Conservation (phyloP, 208 protist genomes). For the Balamuthia mandrillaris region DNA sequence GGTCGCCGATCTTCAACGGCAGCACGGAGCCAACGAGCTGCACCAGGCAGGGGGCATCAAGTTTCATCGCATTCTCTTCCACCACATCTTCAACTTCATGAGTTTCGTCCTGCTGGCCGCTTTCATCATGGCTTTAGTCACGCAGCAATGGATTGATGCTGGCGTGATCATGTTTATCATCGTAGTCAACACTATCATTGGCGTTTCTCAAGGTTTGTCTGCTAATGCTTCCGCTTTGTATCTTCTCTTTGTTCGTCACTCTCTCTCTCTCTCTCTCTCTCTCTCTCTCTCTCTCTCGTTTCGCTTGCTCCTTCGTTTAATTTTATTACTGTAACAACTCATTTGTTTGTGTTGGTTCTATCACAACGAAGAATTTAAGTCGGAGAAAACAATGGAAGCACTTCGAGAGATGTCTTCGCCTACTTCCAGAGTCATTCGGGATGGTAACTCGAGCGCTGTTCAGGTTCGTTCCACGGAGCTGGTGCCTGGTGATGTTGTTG, state of each 20-base stretch:
- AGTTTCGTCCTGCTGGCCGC: slow-evolving; percentile 19
- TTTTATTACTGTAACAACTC: background rate
- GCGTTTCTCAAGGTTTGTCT: background rate
- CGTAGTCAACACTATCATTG: slow-evolving; percentile 27
- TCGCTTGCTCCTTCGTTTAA: background rate
- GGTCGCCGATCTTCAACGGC: too few species aligned
- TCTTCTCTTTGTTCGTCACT: background rate
- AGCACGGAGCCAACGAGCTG: slow-evolving; percentile 20
- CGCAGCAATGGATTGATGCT: slow-evolving; percentile 19
- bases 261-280: background rate
- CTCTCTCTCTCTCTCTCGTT: background rate
- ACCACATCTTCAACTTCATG: slow-evolving; percentile 34
- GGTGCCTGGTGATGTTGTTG: slow-evolving; percentile 91
- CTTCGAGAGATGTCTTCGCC: slow-evolving; percentile 58
- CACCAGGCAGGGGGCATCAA: background rate
- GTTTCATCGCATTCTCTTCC: background rate
- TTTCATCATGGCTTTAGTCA: background rate
- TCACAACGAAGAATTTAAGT: slow-evolving; percentile 47
- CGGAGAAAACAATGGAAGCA: slow-evolving; percentile 60
- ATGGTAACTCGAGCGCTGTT: background rate
- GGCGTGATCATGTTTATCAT: slow-evolving; percentile 4
- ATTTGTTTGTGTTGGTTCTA: too few species aligned
- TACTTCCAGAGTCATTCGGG: slow-evolving; percentile 48
- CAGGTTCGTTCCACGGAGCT: slow-evolving; percentile 60
- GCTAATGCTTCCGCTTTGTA: background rate